A percentile compares a stretch with the other conserved stretches of the same genome.
These are phyloP conservation scores for Monosporascus sp. DNA, from an alignment of 2,329 filamentous ascomycete genomes.

Conservation along the genomic window DNA sequence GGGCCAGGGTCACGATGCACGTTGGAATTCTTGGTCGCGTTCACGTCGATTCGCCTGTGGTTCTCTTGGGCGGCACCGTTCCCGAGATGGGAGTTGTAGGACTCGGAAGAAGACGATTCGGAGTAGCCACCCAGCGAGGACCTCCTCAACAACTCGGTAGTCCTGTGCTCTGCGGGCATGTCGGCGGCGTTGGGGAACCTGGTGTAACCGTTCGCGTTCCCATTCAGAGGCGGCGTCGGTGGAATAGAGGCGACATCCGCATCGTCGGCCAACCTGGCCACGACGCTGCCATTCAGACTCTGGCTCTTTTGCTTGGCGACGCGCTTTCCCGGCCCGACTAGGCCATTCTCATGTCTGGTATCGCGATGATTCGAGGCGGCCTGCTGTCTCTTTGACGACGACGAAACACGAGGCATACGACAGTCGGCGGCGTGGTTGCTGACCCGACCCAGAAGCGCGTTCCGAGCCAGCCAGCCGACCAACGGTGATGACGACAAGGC, in stretches of 20 bases:
- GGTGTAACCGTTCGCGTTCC: slow-evolving; percentile 28
- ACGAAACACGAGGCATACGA: slow-evolving; percentile 59
- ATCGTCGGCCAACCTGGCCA: slow-evolving; percentile 24
- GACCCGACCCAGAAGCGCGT: slow-evolving; percentile 38
- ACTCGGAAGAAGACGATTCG: slow-evolving; percentile 53
- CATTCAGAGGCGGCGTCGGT: slow-evolving; percentile 32
- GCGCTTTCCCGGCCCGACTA: slow-evolving; percentile 73
- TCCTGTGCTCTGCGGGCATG: slow-evolving; percentile 37
- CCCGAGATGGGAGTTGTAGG: slow-evolving; percentile 34
- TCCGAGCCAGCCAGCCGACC: slow-evolving; percentile 37
- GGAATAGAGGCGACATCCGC: slow-evolving; percentile 25
- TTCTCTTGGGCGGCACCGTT: slow-evolving; percentile 39
- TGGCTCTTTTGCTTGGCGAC: slow-evolving; percentile 41
- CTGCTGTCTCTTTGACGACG: slow-evolving; percentile 58
- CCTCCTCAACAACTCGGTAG: slow-evolving; percentile 32
- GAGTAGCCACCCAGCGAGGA: slow-evolving; percentile 41
- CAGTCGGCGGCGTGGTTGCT: slow-evolving; percentile 24
- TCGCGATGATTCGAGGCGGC: slow-evolving; percentile 61
- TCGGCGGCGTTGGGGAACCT: slow-evolving; percentile 28
- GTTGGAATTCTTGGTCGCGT: slow-evolving; percentile 61
- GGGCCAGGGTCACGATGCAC: slow-evolving; percentile 68
- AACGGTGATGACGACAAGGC: slow-evolving; percentile 5
- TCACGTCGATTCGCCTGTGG: slow-evolving; percentile 66
- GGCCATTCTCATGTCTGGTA: slow-evolving; percentile 80
- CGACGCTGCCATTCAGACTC: slow-evolving; percentile 34